These are phyloP conservation scores for Taphrina betulina DNA, from an alignment of 1,139 yeast species.

Conservation along the genomic window DNA sequence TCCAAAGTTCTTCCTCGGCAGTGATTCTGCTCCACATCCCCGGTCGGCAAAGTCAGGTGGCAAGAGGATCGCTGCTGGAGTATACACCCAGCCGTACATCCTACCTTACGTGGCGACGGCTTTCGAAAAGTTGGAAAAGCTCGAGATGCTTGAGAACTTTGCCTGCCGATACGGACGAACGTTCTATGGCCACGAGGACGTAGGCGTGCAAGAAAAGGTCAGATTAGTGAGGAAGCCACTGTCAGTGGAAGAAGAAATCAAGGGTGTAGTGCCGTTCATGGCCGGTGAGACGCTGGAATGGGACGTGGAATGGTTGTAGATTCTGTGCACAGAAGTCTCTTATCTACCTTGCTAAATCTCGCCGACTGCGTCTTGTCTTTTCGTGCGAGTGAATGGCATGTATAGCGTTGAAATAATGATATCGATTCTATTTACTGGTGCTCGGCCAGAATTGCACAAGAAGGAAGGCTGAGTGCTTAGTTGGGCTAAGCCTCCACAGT, in stretches of 20 bases:
- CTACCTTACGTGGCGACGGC: conserved; percentile 82
- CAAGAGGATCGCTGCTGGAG: conserved; percentile 73
- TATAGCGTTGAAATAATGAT: too few relatives aligned
- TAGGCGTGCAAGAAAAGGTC: conserved; percentile 49
- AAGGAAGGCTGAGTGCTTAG: too few relatives aligned
- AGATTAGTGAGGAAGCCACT: conserved; percentile 54
- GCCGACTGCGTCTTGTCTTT: too few relatives aligned
- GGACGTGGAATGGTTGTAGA: conserved; percentile 67
- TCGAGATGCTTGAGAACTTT: conserved; percentile 68
- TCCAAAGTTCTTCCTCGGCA: conserved; percentile 92
- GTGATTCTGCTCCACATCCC: conserved; percentile 98
- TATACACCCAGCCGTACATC: conserved; percentile 83
- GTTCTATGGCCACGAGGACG: conserved; percentile 59
- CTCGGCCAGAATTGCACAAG: too few relatives aligned
- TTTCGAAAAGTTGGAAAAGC: conserved; percentile 64
- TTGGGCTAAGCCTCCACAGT: too few relatives aligned
- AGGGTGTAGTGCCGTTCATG: conserved; percentile 78
- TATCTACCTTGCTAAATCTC: too few relatives aligned
- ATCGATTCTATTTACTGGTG: too few relatives aligned
- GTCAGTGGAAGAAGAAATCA: conserved; percentile 60
- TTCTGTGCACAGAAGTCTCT: too few relatives aligned
- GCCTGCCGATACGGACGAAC: conserved; percentile 70
- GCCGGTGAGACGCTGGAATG: conserved; percentile 76
- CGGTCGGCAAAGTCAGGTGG: conserved; percentile 73
- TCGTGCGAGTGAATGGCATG: too few relatives aligned